phyloP scores from a whole-genome alignment of 1,284 basidiomycete species.

The Ceratobasidium sp. region DNA sequence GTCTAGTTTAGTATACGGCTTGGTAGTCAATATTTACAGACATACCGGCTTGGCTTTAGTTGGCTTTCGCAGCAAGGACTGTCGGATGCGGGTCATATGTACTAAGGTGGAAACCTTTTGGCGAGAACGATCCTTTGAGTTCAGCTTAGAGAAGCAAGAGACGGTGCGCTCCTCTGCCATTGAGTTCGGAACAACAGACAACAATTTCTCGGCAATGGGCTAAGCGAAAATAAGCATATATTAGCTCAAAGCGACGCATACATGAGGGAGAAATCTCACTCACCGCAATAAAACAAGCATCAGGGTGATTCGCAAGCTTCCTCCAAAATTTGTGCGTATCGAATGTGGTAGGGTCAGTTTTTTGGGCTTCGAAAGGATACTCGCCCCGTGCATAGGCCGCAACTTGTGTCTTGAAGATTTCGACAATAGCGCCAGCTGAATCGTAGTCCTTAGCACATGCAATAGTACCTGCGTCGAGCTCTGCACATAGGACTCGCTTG shows the following conservation, averaged over 20 bases:
- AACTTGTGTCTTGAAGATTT: slow-evolving; percentile 30
- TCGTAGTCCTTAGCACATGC: background rate
- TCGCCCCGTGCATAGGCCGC: slow-evolving; percentile 21
- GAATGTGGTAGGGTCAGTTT: background rate
- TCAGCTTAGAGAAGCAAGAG: slow-evolving; percentile 56
- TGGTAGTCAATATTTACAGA: background rate
- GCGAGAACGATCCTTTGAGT: slow-evolving; percentile 50
- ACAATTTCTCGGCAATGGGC: slow-evolving; percentile 53
- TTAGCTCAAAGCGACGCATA: background rate
- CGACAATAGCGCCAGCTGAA: background rate
- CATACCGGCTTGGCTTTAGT: background rate
- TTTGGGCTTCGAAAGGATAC: background rate
- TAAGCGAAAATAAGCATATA: background rate
- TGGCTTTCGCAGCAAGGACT: slow-evolving; percentile 14
- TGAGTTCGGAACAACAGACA: slow-evolving; percentile 55
- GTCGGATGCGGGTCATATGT: slow-evolving; percentile 49
- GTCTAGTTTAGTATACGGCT: background rate
- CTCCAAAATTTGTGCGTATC: slow-evolving; percentile 1
- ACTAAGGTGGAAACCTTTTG: slow-evolving; percentile 51
- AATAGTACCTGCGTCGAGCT: slow-evolving; percentile 28
- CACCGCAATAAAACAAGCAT: slow-evolving; percentile 16
- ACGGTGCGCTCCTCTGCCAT: slow-evolving; percentile 58
- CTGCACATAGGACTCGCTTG: background rate
- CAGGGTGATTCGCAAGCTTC: background rate
- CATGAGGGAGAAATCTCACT: background rate